Evolutionary conservation across 1,139 yeast species (phyloP).

Genomic region (Candida anutae): DNA sequence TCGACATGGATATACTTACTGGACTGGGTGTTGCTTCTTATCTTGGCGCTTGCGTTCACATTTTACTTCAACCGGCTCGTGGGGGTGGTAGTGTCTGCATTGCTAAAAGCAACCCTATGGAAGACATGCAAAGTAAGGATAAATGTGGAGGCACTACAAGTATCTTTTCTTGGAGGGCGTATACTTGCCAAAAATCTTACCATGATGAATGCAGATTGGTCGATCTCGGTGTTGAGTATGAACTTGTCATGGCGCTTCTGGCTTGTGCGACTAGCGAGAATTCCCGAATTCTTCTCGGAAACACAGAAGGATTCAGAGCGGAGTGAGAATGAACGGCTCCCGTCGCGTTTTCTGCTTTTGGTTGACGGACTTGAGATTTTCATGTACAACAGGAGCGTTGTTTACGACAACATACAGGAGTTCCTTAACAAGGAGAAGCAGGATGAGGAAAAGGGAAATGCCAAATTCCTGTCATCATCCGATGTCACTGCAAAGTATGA

Average conservation of each 20-base stretch:
- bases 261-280: constrained; percentile 48
- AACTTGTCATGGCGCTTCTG: constrained; percentile 88
- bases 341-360: constrained; percentile 51
- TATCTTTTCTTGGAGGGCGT: constrained; percentile 79
- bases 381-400: constrained; percentile 67
- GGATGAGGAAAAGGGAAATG: neutral
- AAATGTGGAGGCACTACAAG: constrained; percentile 61
- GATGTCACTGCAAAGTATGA: neutral
- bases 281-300: constrained; percentile 29
- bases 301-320: constrained; percentile 13
- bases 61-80: constrained; percentile 71
- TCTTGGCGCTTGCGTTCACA: constrained; percentile 55
- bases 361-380: constrained; percentile 78
- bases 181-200: constrained; percentile 69
- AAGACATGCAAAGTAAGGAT: constrained; percentile 45
- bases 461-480: neutral
- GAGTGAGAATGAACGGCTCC: constrained; percentile 26
- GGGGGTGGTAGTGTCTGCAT: constrained; percentile 51
- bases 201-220: constrained; percentile 61
- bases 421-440: constrained; percentile 19
- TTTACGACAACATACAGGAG: constrained; percentile 62
- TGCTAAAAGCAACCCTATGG: constrained; percentile 59
- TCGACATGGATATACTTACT: constrained; percentile 79
- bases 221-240: constrained; percentile 62
- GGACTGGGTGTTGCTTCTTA: constrained; percentile 69